Conservation (phyloP, 306 rosid species). For the Sophora flavescens region DNA sequence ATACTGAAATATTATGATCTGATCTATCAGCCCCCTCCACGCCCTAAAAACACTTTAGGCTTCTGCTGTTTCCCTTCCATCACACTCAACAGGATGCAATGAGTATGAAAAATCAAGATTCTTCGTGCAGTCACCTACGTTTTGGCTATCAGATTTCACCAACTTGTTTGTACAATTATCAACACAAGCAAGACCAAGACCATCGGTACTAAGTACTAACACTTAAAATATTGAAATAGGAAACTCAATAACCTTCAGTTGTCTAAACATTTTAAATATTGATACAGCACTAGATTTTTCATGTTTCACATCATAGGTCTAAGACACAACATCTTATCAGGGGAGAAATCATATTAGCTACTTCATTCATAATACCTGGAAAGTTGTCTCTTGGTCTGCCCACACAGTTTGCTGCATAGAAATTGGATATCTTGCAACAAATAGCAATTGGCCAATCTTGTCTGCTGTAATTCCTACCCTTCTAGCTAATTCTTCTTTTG, state of each 20-base stretch:
- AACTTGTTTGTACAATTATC: slow-evolving; percentile 7
- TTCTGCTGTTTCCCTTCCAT: slow-evolving; percentile 11
- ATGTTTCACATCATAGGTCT: background rate
- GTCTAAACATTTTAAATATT: slow-evolving; percentile 17
- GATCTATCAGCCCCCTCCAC: slow-evolving; percentile 12
- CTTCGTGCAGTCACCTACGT: slow-evolving; percentile 9
- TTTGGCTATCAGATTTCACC: background rate
- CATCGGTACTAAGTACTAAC: slow-evolving; percentile 17
- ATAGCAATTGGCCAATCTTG: slow-evolving; percentile 67
- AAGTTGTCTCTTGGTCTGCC: slow-evolving; percentile 85
- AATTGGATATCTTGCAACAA: slow-evolving; percentile 73
- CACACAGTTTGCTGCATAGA: slow-evolving; percentile 90
- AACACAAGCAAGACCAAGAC: slow-evolving; percentile 13
- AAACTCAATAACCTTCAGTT: background rate
- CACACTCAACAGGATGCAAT: slow-evolving; percentile 4
- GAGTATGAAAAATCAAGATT: background rate
- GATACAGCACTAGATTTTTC: slow-evolving; percentile 16
- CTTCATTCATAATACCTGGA: slow-evolving; percentile 67
- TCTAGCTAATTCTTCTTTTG: slow-evolving; percentile 79
- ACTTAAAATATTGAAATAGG: background rate
- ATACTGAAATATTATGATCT: background rate
- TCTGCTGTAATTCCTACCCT: slow-evolving; percentile 73
- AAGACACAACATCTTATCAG: slow-evolving; percentile 18
- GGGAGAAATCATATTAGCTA: slow-evolving; percentile 33
- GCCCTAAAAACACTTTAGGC: slow-evolving; percentile 4